phyloP scores from a whole-genome alignment of 208 protist species.

The Wallacemonas sp. region DNA sequence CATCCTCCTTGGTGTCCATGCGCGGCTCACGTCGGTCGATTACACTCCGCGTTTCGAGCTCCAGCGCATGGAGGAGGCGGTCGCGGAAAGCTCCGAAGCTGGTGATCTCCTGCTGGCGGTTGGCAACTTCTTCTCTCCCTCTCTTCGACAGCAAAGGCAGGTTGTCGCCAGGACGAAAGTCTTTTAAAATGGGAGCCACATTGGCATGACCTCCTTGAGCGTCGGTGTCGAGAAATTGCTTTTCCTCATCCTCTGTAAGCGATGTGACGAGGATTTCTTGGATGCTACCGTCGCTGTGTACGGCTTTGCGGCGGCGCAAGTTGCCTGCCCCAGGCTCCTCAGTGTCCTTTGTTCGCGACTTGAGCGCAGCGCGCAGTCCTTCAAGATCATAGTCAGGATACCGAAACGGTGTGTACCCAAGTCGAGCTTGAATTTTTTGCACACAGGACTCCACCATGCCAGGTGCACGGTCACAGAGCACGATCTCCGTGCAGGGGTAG shows the following conservation, averaged over 20 bases:
- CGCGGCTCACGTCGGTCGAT: not conserved
- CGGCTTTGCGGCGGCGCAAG: slow-evolving; percentile 37
- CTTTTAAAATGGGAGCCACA: slow-evolving; percentile 53
- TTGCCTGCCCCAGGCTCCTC: slow-evolving; percentile 10
- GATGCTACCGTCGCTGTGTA: slow-evolving; percentile 52
- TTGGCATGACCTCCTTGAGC: not conserved
- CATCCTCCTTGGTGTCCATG: not conserved
- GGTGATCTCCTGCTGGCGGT: slow-evolving; percentile 27
- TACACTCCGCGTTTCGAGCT: not conserved
- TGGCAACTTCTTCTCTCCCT: slow-evolving; percentile 25
- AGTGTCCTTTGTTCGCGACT: not conserved
- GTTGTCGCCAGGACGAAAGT: slow-evolving; percentile 31
- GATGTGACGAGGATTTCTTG: slow-evolving; percentile 47
- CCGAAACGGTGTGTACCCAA: slow-evolving; percentile 70
- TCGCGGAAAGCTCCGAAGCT: slow-evolving; percentile 13
- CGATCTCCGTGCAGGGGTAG: slow-evolving; percentile 55
- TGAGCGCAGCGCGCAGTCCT: slow-evolving; percentile 9
- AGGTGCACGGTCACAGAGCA: slow-evolving; percentile 73
- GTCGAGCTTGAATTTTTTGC: slow-evolving; percentile 42
- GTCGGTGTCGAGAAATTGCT: slow-evolving; percentile 19
- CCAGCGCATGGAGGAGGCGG: slow-evolving; percentile 14
- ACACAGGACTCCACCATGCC: slow-evolving; percentile 72
- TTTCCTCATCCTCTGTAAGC: slow-evolving; percentile 30
- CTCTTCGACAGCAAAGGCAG: slow-evolving; percentile 45
- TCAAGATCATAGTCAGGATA: slow-evolving; percentile 78